These are phyloP conservation scores for Nannizziopsis arthrosporioides DNA, from an alignment of 2,329 filamentous ascomycete genomes.

Conservation along the genomic window DNA sequence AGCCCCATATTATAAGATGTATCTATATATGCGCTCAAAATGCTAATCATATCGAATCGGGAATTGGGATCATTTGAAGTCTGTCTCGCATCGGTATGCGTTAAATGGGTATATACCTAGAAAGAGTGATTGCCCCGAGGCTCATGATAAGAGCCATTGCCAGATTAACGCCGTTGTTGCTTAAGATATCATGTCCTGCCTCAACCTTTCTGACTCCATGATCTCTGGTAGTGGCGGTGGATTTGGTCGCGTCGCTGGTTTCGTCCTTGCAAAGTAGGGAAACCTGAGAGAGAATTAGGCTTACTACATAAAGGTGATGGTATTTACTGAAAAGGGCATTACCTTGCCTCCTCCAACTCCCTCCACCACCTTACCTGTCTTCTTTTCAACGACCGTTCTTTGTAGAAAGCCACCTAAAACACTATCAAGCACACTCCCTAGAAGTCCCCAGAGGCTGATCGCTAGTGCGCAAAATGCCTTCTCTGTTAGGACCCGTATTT, in stretches of 20 bases:
- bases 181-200: constrained; percentile 61
- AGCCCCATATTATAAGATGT: too few relatives aligned
- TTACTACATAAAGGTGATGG: not conserved
- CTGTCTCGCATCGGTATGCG: not conserved
- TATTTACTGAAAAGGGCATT: constrained; percentile 18
- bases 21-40: too few relatives aligned
- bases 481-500: constrained; percentile 40
- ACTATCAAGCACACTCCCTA: constrained; percentile 79
- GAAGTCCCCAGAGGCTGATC: constrained; percentile 59
- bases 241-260: not conserved
- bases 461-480: constrained; percentile 40
- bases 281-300: not conserved
- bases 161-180: constrained; percentile 94
- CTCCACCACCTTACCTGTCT: constrained; percentile 79
- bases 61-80: too few relatives aligned
- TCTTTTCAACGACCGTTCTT: constrained; percentile 70
- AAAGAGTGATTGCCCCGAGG: constrained; percentile 57
- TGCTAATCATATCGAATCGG: too few relatives aligned
- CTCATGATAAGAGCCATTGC: constrained; percentile 80
- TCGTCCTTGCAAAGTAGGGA: not conserved
- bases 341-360: constrained; percentile 61
- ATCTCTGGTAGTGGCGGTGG: constrained; percentile 19
- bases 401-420: constrained; percentile 76
- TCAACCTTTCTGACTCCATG: constrained; percentile 53
- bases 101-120: constrained; percentile 19